Evolutionary conservation across 2,329 filamentous ascomycete species (phyloP).

Genomic region (Alternaria sp.): DNA sequence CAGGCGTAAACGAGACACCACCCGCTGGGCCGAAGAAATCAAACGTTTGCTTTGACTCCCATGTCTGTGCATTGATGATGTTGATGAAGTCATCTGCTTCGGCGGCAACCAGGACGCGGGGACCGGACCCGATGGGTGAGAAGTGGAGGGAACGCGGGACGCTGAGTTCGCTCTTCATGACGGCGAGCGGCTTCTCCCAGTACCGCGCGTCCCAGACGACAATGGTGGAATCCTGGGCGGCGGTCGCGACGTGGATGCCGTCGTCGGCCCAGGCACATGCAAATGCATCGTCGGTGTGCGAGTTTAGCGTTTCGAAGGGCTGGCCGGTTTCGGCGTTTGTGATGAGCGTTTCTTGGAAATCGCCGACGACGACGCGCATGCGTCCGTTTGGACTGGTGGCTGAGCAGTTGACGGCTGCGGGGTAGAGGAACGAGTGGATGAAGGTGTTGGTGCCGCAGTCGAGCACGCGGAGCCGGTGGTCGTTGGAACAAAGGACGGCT

Average conservation of each 20-base stretch:
- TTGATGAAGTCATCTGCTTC: conserved; percentile 78
- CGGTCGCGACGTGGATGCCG: conserved; percentile 77
- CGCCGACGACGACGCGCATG: conserved; percentile 75
- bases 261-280: conserved; percentile 82
- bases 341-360: conserved; percentile 69
- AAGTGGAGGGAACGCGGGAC: conserved; percentile 73
- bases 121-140: conserved; percentile 72
- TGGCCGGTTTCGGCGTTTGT: conserved; percentile 70
- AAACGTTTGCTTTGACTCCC: conserved; percentile 69
- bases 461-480: conserved; percentile 60
- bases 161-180: conserved; percentile 69
- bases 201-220: conserved; percentile 78
- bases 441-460: conserved; percentile 65
- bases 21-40: conserved; percentile 79
- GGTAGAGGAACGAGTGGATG: conserved; percentile 61
- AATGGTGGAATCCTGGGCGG: conserved; percentile 75
- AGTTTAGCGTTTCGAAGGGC: conserved; percentile 63
- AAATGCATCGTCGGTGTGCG: conserved; percentile 75
- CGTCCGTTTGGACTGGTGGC: conserved; percentile 74
- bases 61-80: conserved; percentile 71
- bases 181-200: conserved; percentile 64
- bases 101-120: conserved; percentile 70
- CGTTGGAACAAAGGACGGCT: conserved; percentile 65
- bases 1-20: conserved; percentile 70
- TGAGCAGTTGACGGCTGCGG: conserved; percentile 73